Conservation (phyloP, 1,139 yeast genomes). For the Scheffersomyces parashehatae region DNA sequence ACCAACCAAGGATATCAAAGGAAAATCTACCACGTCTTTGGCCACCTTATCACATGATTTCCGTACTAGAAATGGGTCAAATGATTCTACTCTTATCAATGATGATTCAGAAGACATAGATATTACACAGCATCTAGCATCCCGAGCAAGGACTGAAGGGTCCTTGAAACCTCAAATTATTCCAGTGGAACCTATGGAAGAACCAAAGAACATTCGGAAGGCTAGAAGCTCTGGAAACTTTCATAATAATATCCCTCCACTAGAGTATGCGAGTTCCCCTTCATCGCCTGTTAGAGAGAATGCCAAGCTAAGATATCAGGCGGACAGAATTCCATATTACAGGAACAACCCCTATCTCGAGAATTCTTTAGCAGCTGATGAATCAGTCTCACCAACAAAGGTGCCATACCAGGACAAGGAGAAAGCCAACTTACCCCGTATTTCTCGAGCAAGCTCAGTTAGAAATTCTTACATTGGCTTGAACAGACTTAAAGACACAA, state of each 20-base stretch:
- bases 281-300: conserved; percentile 1
- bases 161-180: neutral
- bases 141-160: neutral
- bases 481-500: conserved; percentile 38
- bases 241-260: conserved; percentile 4
- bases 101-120: conserved; percentile 10
- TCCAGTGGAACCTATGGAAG: neutral
- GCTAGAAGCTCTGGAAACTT: conserved; percentile 41
- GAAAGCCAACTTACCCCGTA: conserved; percentile 39
- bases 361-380: neutral
- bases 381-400: neutral
- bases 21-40: conserved; percentile 33
- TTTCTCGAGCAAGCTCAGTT: conserved; percentile 29
- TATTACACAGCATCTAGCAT: neutral
- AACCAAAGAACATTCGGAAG: conserved; percentile 21
- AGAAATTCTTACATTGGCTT: conserved; percentile 42
- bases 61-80: conserved; percentile 7
- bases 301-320: conserved; percentile 17
- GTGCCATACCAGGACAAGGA: conserved; percentile 6
- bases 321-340: conserved; percentile 25
- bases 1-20: conserved; percentile 15
- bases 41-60: conserved; percentile 18
- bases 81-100: conserved; percentile 12
- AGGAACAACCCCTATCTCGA: conserved; percentile 30
- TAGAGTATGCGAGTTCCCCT: neutral